These are phyloP conservation scores for Pistacia integerrima DNA, from an alignment of 345 rosid genomes.

Conservation along the genomic window DNA sequence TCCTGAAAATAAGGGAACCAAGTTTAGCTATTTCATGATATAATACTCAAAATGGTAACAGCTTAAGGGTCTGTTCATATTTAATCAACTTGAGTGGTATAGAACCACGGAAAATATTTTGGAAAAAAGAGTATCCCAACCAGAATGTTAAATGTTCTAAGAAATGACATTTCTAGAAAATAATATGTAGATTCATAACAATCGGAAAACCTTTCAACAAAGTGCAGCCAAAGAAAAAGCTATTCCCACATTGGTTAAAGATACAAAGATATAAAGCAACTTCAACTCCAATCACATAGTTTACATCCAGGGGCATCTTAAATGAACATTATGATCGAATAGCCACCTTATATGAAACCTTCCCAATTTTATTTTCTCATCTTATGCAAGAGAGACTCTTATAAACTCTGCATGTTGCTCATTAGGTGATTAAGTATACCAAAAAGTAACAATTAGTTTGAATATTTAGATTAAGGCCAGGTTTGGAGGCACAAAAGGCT, in stretches of 20 bases:
- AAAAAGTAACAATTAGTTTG: not conserved
- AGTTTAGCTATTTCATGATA: not conserved
- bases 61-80: not conserved
- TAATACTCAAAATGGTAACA: not conserved
- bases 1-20: slow-evolving; percentile 39
- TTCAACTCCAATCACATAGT: not conserved
- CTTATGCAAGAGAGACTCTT: not conserved
- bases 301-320: not conserved
- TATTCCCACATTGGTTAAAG: not conserved
- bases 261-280: not conserved
- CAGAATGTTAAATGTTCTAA: not conserved
- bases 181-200: no score
- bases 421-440: not conserved
- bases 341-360: not conserved
- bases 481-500: not conserved
- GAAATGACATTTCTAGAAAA: not conserved
- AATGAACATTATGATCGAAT: not conserved
- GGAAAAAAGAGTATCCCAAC: not conserved
- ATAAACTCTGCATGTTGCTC: not conserved
- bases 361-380: not conserved
- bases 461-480: not conserved
- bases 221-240: not conserved
- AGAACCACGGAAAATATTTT: no score
- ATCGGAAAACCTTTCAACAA: not conserved
- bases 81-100: no score